Conservation (phyloP, 495 filamentous ascomycete genomes). For the Podospora conica region DNA sequence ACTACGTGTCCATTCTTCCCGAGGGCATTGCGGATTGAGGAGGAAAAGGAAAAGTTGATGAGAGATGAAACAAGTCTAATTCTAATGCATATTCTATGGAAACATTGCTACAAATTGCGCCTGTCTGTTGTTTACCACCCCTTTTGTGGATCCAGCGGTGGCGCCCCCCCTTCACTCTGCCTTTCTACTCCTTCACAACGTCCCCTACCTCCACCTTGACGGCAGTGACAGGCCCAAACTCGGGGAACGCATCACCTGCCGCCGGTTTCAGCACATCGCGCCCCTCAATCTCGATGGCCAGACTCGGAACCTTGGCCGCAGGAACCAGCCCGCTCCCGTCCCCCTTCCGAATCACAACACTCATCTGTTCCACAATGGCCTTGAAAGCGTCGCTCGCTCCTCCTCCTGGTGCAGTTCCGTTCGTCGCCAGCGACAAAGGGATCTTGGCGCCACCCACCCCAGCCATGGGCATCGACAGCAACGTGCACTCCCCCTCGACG, state of each 20-base stretch:
- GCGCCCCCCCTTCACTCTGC: not conserved
- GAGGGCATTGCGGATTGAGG: slow-evolving; percentile 53
- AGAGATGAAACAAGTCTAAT: not conserved
- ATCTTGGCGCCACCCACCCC: slow-evolving; percentile 7
- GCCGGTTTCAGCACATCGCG: not conserved
- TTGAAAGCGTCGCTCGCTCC: not conserved
- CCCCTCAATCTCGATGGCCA: not conserved
- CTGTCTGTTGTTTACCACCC: not conserved
- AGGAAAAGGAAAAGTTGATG: not conserved
- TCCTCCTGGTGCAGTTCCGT: not conserved
- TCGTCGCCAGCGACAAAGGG: not conserved
- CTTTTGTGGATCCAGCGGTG: not conserved
- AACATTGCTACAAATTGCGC: too few relatives aligned
- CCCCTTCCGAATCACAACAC: not conserved
- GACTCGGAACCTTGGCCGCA: not conserved
- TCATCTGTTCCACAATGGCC: not conserved
- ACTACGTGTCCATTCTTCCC: slow-evolving; percentile 60
- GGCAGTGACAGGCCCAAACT: not conserved
- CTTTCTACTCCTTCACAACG: not conserved
- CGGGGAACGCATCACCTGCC: not conserved
- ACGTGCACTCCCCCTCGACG: slow-evolving; percentile 1
- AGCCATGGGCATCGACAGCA: slow-evolving; percentile 10
- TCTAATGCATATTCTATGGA: not conserved
- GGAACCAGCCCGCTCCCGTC: not conserved
- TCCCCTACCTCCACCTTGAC: not conserved